A percentile compares a stretch with the other conserved stretches of the same genome.
Conservation (phyloP, 345 rosid genomes). For the Syzygium aqueum region DNA sequence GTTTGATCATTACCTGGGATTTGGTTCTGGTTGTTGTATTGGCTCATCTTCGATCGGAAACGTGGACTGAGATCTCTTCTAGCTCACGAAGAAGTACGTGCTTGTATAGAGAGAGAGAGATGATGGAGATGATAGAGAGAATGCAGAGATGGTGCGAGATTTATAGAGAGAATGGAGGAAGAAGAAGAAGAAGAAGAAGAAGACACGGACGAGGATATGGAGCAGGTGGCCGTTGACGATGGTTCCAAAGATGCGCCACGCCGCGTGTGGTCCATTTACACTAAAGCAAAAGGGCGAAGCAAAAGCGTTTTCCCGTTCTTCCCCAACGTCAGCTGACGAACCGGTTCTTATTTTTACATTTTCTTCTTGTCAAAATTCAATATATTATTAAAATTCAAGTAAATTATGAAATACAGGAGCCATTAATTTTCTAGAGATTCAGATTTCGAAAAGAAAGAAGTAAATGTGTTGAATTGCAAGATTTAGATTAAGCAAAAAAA, state of each 20-base stretch:
- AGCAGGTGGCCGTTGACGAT: not conserved
- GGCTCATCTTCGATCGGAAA: constrained; percentile 16
- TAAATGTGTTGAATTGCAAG: not conserved
- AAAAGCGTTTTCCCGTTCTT: not conserved
- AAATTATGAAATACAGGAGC: not conserved
- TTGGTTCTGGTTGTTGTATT: constrained; percentile 13
- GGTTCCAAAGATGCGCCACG: not conserved
- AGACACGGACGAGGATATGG: not conserved
- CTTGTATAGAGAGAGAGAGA: not conserved
- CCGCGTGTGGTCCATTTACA: not conserved
- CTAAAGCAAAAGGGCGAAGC: not conserved
- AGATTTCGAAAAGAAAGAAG: not conserved
- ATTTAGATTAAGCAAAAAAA: not conserved
- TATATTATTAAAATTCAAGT: not conserved
- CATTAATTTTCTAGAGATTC: not conserved
- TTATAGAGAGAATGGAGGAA: not conserved
- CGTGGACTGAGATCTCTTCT: not conserved
- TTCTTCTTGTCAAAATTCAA: not conserved
- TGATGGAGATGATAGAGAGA: not conserved
- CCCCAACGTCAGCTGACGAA: not conserved
- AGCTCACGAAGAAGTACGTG: not conserved
- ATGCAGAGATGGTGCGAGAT: not conserved
- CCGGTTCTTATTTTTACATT: not conserved
- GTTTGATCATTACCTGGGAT: constrained; percentile 6
- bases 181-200: not conserved